These are phyloP conservation scores for Xylaria longipes DNA, from an alignment of 495 filamentous ascomycete genomes.

Conservation along the genomic window DNA sequence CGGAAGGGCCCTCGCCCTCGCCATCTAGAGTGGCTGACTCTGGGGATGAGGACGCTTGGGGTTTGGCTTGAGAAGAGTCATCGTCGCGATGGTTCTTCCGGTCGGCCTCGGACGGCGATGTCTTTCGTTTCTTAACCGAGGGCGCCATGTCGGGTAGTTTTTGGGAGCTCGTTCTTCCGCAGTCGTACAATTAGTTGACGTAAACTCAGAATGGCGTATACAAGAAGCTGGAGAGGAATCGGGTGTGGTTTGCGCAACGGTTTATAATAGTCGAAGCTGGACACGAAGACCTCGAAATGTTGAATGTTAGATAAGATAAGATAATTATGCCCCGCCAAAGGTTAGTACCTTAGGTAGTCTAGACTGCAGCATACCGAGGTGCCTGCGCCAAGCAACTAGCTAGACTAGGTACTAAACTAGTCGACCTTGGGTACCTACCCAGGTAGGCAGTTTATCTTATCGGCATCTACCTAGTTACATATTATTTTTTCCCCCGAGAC, in stretches of 20 bases:
- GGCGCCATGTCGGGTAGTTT: constrained; percentile 24
- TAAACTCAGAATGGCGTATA: neutral
- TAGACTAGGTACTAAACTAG: neutral
- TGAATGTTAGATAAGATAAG: constrained; percentile 22
- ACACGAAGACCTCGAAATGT: neutral
- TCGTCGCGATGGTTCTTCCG: constrained; percentile 1
- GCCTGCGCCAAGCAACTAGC: neutral
- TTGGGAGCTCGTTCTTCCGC: neutral
- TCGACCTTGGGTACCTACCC: neutral
- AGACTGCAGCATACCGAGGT: neutral
- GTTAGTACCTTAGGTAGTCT: neutral
- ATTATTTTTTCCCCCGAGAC: constrained; percentile 23
- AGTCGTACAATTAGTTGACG: neutral
- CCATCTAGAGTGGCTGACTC: constrained; percentile 23
- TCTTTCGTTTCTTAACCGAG: constrained; percentile 35
- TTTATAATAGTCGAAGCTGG: neutral
- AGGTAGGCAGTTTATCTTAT: constrained; percentile 26
- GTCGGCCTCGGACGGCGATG: constrained; percentile 24
- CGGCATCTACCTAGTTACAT: constrained; percentile 1
- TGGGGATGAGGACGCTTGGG: constrained; percentile 6
- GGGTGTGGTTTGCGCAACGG: neutral
- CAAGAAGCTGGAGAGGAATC: neutral
- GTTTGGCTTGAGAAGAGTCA: neutral
- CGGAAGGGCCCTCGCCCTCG: constrained; percentile 31
- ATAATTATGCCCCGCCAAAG: constrained; percentile 12